These are phyloP conservation scores for Omphalotus guepiniiformis DNA, from an alignment of 768 basidiomycete genomes.

Conservation along the genomic window DNA sequence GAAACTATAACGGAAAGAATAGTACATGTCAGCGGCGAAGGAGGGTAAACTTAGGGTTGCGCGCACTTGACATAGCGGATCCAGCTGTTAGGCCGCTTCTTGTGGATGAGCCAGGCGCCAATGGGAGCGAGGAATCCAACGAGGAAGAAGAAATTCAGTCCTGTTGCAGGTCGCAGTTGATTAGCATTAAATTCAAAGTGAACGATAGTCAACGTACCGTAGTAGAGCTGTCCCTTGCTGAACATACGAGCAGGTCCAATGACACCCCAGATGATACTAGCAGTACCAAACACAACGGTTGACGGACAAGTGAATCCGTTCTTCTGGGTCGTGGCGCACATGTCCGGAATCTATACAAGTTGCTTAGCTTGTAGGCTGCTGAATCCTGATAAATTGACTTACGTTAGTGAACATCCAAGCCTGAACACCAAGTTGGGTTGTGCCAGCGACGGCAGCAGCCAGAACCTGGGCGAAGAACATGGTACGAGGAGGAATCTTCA, in stretches of 20 bases:
- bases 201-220: conserved; percentile 24
- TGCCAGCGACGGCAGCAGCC: conserved; percentile 65
- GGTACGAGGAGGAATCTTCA: conserved; percentile 68
- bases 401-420: conserved; percentile 65
- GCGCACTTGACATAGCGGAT: conserved; percentile 62
- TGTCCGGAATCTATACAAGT: conserved; percentile 57
- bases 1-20: conserved; percentile 29
- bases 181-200: not conserved
- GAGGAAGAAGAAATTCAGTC: conserved; percentile 75
- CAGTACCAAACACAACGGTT: conserved; percentile 74
- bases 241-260: conserved; percentile 75
- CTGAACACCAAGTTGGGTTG: conserved; percentile 72
- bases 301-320: conserved; percentile 68
- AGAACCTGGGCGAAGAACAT: conserved; percentile 74
- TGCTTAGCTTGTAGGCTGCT: too few relatives aligned
- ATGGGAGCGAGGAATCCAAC: conserved; percentile 62
- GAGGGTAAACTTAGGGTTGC: not conserved
- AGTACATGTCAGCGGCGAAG: too few relatives aligned
- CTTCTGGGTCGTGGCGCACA: conserved; percentile 51
- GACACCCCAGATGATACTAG: conserved; percentile 78
- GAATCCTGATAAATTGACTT: too few relatives aligned
- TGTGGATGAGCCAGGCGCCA: conserved; percentile 47
- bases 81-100: conserved; percentile 60
- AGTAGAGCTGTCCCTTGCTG: conserved; percentile 59
- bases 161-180: conserved; percentile 23